Evolutionary conservation across 768 basidiomycete genomes (phyloP).

Genomic region (Stropharia rugosoannulata): DNA sequence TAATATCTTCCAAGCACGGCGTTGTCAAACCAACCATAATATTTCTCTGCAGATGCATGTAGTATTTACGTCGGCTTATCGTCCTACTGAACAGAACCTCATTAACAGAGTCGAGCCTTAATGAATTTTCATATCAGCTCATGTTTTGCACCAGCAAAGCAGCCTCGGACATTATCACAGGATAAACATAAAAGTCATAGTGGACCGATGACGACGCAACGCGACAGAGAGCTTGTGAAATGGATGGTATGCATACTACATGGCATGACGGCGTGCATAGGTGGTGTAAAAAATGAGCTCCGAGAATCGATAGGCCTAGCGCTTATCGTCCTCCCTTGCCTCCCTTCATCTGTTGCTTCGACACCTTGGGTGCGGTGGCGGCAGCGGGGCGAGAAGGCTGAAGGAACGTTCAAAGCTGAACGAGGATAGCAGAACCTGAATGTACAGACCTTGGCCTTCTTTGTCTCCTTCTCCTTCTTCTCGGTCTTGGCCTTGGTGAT

Average conservation of each 20-base stretch:
- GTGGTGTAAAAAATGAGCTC: neutral
- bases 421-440: neutral
- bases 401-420: slow-evolving; percentile 1
- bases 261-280: slow-evolving; percentile 5
- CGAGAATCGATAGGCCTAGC: neutral
- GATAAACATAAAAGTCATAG: neutral
- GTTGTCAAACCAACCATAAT: too few relatives aligned
- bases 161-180: neutral
- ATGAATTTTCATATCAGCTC: too few relatives aligned
- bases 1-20: too few relatives aligned
- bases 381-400: slow-evolving; percentile 58
- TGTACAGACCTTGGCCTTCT: slow-evolving; percentile 76
- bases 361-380: slow-evolving; percentile 75
- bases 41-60: too few relatives aligned
- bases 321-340: slow-evolving; percentile 47
- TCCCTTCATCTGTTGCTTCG: slow-evolving; percentile 97
- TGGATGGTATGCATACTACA: slow-evolving; percentile 17
- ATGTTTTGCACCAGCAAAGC: too few relatives aligned
- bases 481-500: slow-evolving; percentile 94
- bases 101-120: too few relatives aligned
- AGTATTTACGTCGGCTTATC: too few relatives aligned
- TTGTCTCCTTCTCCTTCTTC: slow-evolving; percentile 95
- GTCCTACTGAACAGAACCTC: too few relatives aligned
- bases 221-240: slow-evolving; percentile 6
- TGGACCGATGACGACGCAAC: neutral